These are phyloP conservation scores for Diphasiastrum complanatum DNA, from an alignment of 83 land plant genomes.

Conservation along the genomic window DNA sequence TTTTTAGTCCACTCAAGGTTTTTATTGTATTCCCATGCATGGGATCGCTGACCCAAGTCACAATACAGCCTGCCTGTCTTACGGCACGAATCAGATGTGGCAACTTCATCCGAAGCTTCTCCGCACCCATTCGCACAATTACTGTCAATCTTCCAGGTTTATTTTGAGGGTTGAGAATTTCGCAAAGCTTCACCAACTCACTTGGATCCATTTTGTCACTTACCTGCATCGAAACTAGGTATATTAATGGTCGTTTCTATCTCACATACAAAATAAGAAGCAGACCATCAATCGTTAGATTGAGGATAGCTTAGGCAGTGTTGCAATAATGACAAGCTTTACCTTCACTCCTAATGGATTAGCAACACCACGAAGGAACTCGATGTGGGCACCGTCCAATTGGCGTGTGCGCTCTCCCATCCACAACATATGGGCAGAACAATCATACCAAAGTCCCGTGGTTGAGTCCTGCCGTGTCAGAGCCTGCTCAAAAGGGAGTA, in stretches of 20 bases:
- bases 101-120: slow-evolving; percentile 2
- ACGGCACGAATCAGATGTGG: not conserved
- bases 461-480: slow-evolving; percentile 11
- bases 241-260: too few species aligned
- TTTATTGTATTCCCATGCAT: too few species aligned
- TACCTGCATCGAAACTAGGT: too few species aligned
- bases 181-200: not conserved
- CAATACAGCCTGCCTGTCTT: not conserved
- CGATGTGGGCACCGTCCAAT: slow-evolving; percentile 10
- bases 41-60: not conserved
- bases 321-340: not conserved
- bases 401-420: too few species aligned
- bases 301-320: not conserved
- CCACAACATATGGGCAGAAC: slow-evolving; percentile 14
- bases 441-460: slow-evolving; percentile 10
- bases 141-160: slow-evolving; percentile 2
- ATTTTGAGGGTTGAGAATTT: not conserved
- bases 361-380: slow-evolving; percentile 10
- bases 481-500: too few species aligned
- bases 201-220: slow-evolving; percentile 2
- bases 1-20: not conserved
- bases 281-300: not conserved
- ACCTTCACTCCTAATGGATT: slow-evolving; percentile 15
- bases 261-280: not conserved
- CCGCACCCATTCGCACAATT: slow-evolving; percentile 1